Evolutionary conservation across 768 basidiomycete genomes (phyloP).

Genomic region (Amanita thiersii): DNA sequence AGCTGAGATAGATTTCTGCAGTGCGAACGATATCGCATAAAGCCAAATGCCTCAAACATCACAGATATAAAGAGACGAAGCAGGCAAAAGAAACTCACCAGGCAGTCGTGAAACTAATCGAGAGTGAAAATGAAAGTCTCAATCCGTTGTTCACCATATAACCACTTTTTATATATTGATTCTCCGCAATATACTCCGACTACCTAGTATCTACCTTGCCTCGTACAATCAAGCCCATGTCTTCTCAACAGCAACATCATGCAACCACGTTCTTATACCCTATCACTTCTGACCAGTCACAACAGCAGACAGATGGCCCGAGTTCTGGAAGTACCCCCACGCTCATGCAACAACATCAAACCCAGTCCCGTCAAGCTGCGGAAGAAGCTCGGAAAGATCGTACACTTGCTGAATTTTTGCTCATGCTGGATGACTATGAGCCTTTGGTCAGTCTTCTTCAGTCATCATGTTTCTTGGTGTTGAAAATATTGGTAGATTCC

Average conservation of each 20-base stretch:
- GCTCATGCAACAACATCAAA: slow-evolving; percentile 19
- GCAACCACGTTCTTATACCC: slow-evolving; percentile 20
- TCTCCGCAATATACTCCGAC: slow-evolving; percentile 25
- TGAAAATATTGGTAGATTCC: slow-evolving; percentile 57
- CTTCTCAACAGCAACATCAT: slow-evolving; percentile 23
- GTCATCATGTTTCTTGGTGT: not conserved
- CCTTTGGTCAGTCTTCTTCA: slow-evolving; percentile 57
- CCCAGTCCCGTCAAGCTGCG: slow-evolving; percentile 57
- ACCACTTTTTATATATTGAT: slow-evolving; percentile 12
- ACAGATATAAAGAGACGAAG: slow-evolving; percentile 22
- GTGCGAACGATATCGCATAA: slow-evolving; percentile 64
- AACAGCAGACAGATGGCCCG: slow-evolving; percentile 17
- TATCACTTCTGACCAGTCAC: slow-evolving; percentile 19
- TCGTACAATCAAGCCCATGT: slow-evolving; percentile 18
- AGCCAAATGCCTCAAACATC: slow-evolving; percentile 96
- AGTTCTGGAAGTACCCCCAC: slow-evolving; percentile 21
- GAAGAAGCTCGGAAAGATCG: slow-evolving; percentile 85
- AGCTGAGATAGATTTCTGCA: slow-evolving; percentile 89
- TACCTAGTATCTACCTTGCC: slow-evolving; percentile 13
- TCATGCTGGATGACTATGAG: slow-evolving; percentile 96
- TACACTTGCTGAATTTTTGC: slow-evolving; percentile 86
- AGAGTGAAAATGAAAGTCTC: not conserved
- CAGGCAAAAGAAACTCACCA: slow-evolving; percentile 10
- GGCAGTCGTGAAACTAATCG: no score
- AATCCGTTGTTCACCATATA: not conserved